A percentile compares a stretch with the other conserved stretches of the same genome.
Conservation (phyloP, 345 rosid genomes). For the Carallia pectinifolia region DNA sequence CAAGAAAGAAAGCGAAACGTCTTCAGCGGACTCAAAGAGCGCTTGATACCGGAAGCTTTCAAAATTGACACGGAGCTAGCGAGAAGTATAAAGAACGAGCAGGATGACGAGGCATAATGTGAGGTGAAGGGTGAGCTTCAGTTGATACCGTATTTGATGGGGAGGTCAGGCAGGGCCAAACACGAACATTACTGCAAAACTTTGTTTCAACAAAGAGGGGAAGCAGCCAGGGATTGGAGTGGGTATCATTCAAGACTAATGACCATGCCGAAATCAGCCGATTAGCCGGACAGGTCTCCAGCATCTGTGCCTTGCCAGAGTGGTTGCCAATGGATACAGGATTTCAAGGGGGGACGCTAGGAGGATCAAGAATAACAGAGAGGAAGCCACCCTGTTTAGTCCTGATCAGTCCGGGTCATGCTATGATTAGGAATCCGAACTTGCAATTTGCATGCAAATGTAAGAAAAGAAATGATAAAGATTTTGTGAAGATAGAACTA, state of each 20-base stretch:
- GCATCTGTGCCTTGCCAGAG: slow-evolving; percentile 27
- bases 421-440: not conserved
- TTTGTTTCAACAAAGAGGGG: slow-evolving; percentile 35
- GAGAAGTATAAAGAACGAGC: not conserved
- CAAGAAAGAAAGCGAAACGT: slow-evolving; percentile 2
- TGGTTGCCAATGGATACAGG: slow-evolving; percentile 24
- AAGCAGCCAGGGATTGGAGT: slow-evolving; percentile 32
- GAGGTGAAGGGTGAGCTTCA: not conserved
- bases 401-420: not conserved
- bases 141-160: slow-evolving; percentile 19
- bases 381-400: slow-evolving; percentile 6
- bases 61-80: not conserved
- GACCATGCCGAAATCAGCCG: slow-evolving; percentile 20
- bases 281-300: slow-evolving; percentile 29
- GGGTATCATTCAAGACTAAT: slow-evolving; percentile 37
- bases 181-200: slow-evolving; percentile 33
- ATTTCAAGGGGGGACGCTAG: slow-evolving; percentile 35
- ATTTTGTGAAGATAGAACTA: too few species aligned
- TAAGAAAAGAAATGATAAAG: too few species aligned
- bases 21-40: not conserved
- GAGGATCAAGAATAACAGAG: slow-evolving; percentile 28
- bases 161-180: slow-evolving; percentile 28
- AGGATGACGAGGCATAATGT: not conserved
- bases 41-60: not conserved
- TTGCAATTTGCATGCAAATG: not conserved